Percentiles rank a stretch among this genome's conserved stretches.
Evolutionary conservation across 148 eudicot genomes (phyloP).

Genomic region (Salicornia ramosissima): DNA sequence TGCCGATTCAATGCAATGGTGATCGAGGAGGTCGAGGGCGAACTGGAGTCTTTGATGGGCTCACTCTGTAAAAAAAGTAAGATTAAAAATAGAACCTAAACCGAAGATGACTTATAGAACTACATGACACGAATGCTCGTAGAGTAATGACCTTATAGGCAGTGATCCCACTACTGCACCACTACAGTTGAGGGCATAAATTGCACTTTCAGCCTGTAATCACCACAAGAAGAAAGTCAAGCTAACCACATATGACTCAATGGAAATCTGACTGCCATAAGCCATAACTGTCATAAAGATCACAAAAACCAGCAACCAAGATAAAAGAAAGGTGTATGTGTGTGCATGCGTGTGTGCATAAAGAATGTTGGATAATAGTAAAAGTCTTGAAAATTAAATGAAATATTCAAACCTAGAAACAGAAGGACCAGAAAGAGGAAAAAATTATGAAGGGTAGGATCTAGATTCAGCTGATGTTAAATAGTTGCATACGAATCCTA

Average conservation of each 20-base stretch:
- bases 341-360: too few relatives aligned
- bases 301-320: neutral
- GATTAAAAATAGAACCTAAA: neutral
- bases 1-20: conserved; percentile 26
- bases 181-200: conserved; percentile 68
- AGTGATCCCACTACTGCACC: conserved; percentile 57
- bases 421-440: neutral
- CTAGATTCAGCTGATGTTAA: neutral
- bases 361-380: neutral
- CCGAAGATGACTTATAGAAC: neutral
- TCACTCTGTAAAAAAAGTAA: conserved; percentile 28
- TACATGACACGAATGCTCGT: neutral
- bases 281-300: neutral
- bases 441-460: neutral
- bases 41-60: conserved; percentile 47
- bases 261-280: neutral
- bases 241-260: neutral
- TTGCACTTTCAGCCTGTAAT: conserved; percentile 78
- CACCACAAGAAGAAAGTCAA: neutral
- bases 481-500: neutral
- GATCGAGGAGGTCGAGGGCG: conserved; percentile 39
- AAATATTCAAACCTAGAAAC: neutral
- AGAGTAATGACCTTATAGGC: conserved; percentile 55
- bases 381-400: neutral
- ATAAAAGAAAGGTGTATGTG: neutral